phyloP scores from a whole-genome alignment of 2,329 filamentous ascomycete species.

The Ophiostoma australiae region DNA sequence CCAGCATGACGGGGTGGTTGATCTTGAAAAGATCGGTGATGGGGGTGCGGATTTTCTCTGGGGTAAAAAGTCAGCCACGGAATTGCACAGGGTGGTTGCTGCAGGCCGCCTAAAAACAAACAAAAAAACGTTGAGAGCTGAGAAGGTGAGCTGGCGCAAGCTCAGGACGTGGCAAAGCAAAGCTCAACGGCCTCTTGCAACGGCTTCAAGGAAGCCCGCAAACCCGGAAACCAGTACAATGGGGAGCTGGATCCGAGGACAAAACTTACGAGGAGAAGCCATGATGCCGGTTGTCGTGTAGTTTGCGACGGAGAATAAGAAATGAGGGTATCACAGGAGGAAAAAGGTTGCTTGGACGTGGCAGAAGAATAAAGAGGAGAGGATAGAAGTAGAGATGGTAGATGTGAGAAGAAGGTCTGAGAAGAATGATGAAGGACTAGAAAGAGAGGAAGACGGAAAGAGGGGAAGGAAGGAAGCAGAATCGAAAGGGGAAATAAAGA shows the following conservation, averaged over 20 bases:
- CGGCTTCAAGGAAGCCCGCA: not conserved
- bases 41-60: conserved; percentile 84
- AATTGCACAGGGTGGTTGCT: not conserved
- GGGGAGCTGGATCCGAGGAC: not conserved
- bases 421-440: not conserved
- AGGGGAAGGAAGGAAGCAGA: not conserved
- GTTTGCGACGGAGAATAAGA: not conserved
- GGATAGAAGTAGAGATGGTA: not conserved
- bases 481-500: not conserved
- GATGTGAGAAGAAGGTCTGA: not conserved
- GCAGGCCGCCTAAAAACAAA: too few species aligned
- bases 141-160: not conserved
- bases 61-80: conserved; percentile 22
- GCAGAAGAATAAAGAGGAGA: not conserved
- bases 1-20: conserved; percentile 91
- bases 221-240: not conserved
- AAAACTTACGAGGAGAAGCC: conserved; percentile 72
- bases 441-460: conserved; percentile 8
- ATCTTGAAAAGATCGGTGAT: conserved; percentile 96
- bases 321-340: conserved; percentile 3
- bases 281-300: conserved; percentile 42
- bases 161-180: not conserved
- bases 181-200: not conserved
- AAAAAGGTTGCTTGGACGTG: not conserved
- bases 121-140: not conserved